A percentile compares a stretch with the other conserved stretches of the same genome.
Evolutionary conservation across 768 basidiomycete species (phyloP).

Genomic region (Dictyophora rubrovolvata): DNA sequence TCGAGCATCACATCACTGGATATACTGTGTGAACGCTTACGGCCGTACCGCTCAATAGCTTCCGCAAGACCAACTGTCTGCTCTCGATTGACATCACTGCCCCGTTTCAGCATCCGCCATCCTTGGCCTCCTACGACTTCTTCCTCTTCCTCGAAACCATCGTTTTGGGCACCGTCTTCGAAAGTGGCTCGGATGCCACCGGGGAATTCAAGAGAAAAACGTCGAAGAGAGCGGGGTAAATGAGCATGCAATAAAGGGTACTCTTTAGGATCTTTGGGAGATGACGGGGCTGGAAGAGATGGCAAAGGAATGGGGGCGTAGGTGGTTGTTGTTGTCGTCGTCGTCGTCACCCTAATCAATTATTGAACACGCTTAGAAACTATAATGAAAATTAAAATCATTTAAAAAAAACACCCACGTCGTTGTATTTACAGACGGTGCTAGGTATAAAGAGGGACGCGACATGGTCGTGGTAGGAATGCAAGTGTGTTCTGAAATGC

Average conservation of each 20-base stretch:
- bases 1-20: constrained; percentile 56
- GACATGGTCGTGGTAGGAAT: constrained; percentile 45
- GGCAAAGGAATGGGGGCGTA: constrained; percentile 85
- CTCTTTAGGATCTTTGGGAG: constrained; percentile 67
- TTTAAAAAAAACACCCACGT: constrained; percentile 40
- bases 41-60: constrained; percentile 72
- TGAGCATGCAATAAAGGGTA: constrained; percentile 71
- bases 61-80: constrained; percentile 59
- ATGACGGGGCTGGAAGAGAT: constrained; percentile 54
- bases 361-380: constrained; percentile 15
- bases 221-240: constrained; percentile 61
- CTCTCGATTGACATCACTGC: constrained; percentile 40
- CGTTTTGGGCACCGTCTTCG: constrained; percentile 49
- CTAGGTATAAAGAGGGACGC: constrained; percentile 61
- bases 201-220: constrained; percentile 72
- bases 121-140: constrained; percentile 53
- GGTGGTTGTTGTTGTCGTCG: constrained; percentile 83
- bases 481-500: constrained; percentile 3
- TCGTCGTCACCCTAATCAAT: constrained; percentile 65
- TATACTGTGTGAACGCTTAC: constrained; percentile 40
- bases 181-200: constrained; percentile 75
- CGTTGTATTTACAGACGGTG: constrained; percentile 77
- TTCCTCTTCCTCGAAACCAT: constrained; percentile 60
- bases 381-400: neutral
- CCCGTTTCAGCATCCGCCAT: constrained; percentile 67